A percentile compares a stretch with the other conserved stretches of the same genome.
These are phyloP conservation scores for Pyrenochaeta sp. DNA, from an alignment of 2,329 filamentous ascomycete genomes.

Conservation along the genomic window DNA sequence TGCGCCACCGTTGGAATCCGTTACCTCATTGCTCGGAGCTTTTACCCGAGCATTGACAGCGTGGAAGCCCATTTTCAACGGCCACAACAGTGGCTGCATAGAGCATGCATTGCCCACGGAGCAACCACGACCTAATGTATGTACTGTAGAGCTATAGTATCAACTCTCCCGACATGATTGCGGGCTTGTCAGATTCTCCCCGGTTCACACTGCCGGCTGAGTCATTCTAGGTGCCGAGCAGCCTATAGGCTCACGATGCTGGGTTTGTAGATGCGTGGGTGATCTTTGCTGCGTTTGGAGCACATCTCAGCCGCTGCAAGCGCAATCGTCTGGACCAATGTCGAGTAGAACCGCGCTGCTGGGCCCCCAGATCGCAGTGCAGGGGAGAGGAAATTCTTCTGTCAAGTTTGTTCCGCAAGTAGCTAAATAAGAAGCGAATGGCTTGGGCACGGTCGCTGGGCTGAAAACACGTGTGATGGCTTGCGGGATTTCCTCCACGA, in stretches of 20 bases:
- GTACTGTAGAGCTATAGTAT: too few species aligned
- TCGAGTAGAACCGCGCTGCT: slow-evolving; percentile 30
- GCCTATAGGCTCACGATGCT: slow-evolving; percentile 8
- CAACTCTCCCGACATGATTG: slow-evolving; percentile 5
- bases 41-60: slow-evolving; percentile 11
- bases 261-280: slow-evolving; percentile 17
- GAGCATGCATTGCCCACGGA: slow-evolving; percentile 16
- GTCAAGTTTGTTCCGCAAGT: slow-evolving; percentile 18
- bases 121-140: neutral
- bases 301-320: slow-evolving; percentile 34
- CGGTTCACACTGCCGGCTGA: neutral
- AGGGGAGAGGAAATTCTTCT: slow-evolving; percentile 34
- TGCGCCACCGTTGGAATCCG: slow-evolving; percentile 13
- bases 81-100: slow-evolving; percentile 17
- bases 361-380: slow-evolving; percentile 38
- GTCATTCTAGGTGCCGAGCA: neutral
- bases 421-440: slow-evolving; percentile 15
- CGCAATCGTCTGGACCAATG: slow-evolving; percentile 33
- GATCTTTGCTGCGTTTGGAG: slow-evolving; percentile 7
- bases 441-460: slow-evolving; percentile 12
- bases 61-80: slow-evolving; percentile 9
- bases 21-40: slow-evolving; percentile 6
- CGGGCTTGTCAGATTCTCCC: neutral
- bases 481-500: slow-evolving; percentile 9
- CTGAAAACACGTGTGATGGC: slow-evolving; percentile 21